These are phyloP conservation scores for Euphorbia pulcherrima DNA, from an alignment of 345 rosid genomes.

Conservation along the genomic window DNA sequence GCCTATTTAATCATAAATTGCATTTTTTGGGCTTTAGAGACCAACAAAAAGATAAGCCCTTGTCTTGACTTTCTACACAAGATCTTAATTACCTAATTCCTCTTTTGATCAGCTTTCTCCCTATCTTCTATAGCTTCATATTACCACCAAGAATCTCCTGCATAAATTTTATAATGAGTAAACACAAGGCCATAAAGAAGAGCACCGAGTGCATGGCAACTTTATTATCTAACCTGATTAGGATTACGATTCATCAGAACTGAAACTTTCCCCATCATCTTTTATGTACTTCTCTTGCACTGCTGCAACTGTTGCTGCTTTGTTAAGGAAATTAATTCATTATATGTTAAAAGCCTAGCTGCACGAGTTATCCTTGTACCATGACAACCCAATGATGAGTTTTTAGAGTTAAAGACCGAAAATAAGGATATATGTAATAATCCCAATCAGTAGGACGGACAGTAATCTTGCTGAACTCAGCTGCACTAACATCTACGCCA, in stretches of 20 bases:
- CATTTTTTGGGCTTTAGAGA: no score
- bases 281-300: constrained; percentile 72
- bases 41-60: no score
- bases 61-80: no score
- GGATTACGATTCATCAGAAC: neutral
- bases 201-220: no score
- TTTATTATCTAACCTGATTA: neutral
- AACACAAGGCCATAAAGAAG: no score
- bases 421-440: constrained; percentile 80
- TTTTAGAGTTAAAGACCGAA: neutral
- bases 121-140: no score
- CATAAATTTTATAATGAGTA: no score
- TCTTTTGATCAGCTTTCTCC: no score
- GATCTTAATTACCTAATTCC: no score
- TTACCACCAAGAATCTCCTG: no score
- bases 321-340: constrained; percentile 38
- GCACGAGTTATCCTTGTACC: neutral
- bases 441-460: constrained; percentile 77
- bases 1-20: no score
- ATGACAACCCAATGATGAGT: neutral
- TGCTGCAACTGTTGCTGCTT: constrained; percentile 47
- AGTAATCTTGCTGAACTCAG: constrained; percentile 89
- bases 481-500: constrained; percentile 71
- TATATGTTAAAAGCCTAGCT: neutral
- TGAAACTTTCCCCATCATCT: constrained; percentile 32